Evolutionary conservation across 2,329 filamentous ascomycete genomes (phyloP), one percentile per base, ranked within the genome.

Genomic region (Laburnicola sp.): DNA sequence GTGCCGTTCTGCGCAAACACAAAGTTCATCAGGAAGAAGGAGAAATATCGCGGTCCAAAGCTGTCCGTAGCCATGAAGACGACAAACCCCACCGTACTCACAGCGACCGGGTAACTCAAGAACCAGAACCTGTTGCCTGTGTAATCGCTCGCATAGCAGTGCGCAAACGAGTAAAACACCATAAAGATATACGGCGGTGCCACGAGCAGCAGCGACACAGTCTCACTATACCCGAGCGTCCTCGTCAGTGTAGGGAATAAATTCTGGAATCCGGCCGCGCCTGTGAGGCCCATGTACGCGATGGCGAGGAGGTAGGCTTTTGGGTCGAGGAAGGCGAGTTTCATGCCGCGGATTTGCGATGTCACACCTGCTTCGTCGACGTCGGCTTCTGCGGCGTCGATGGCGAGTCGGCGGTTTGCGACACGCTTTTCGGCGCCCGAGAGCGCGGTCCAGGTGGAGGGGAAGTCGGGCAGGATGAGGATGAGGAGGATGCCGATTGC

Each of bases 101-200:
- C 67, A 2, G 76, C 74, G 27, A 82, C 77, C 0, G 81, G 80
- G 54, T 81, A 64, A 2, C 41, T 47, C 30, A 63, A 47, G 48
- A 65, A 65, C 57, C 59, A 78, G 66, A 78, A 80, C 4, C 78
- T 72, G 38, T 74, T 72, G 34, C 66, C 67, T 26, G 73, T 37
- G 6, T 67, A 68, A 54, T 80, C 78, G 6, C 76, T 77, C 26
- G 72, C 37, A 47, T 68, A 68, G 16, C 73, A 74, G 58, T 80
- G 76, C 3, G 56, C 56, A 26, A 76, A 65, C 21, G 55, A 62
- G 54, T 76, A 65, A 39, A 79, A 83, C n/a, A 84, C 67, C 26
- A 85, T 72, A 60, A 84, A 84, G 2, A 79, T 74, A 79, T 83
- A 85, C 0, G 83, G 83, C 1, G 82, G 82, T 1, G 81, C 74